Percentiles rank a stretch among this genome's conserved stretches.
These are phyloP conservation scores for Quercus variabilis DNA, from an alignment of 306 rosid species.

Conservation along the genomic window DNA sequence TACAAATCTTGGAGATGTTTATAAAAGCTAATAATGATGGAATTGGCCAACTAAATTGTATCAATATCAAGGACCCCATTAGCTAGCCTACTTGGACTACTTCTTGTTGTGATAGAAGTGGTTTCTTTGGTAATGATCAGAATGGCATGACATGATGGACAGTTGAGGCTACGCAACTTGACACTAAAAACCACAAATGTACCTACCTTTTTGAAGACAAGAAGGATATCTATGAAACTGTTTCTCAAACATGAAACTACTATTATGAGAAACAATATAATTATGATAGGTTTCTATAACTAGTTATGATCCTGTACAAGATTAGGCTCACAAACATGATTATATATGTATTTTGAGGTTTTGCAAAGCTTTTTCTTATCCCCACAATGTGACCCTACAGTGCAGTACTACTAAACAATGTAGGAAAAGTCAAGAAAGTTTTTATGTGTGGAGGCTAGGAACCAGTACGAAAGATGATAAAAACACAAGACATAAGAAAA, in stretches of 20 bases:
- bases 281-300: slow-evolving; percentile 29
- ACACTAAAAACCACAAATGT: slow-evolving; percentile 17
- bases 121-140: slow-evolving; percentile 12
- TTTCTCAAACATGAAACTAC: slow-evolving; percentile 5
- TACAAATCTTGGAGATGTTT: background rate
- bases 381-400: slow-evolving; percentile 39
- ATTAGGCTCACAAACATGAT: slow-evolving; percentile 28
- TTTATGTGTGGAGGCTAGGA: slow-evolving; percentile 36
- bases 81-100: slow-evolving; percentile 8
- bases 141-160: slow-evolving; percentile 1
- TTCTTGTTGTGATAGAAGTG: slow-evolving; percentile 1
- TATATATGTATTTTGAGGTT: background rate
- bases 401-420: slow-evolving; percentile 7
- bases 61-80: slow-evolving; percentile 23
- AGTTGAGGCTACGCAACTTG: slow-evolving; percentile 18
- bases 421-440: slow-evolving; percentile 41
- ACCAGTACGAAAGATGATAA: slow-evolving; percentile 37
- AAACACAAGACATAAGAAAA: slow-evolving; percentile 22
- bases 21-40: slow-evolving; percentile 12
- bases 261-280: slow-evolving; percentile 31
- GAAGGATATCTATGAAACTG: background rate
- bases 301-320: slow-evolving; percentile 35
- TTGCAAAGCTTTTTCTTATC: slow-evolving; percentile 4
- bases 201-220: slow-evolving; percentile 10
- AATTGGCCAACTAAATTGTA: slow-evolving; percentile 20